These are phyloP conservation scores for Talaromyces nanjingensis DNA, from an alignment of 495 filamentous ascomycete species.

Conservation along the genomic window DNA sequence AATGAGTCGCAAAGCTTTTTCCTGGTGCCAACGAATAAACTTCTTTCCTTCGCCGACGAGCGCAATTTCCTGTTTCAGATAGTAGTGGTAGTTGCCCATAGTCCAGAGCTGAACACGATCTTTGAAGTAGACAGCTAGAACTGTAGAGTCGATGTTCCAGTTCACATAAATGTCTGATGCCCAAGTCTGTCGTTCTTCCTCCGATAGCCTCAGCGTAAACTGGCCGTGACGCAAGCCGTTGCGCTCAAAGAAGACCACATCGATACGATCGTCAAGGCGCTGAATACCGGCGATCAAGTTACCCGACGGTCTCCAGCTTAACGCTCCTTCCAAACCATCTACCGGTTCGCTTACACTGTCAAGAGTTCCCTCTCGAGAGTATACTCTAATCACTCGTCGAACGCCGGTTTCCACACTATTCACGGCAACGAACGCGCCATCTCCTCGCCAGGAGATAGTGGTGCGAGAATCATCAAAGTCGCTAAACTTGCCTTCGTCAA, in stretches of 20 bases:
- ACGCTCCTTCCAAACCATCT: constrained; percentile 73
- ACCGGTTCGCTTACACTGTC: constrained; percentile 93
- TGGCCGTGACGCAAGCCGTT: constrained; percentile 93
- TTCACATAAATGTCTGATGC: constrained; percentile 55
- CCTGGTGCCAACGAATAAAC: constrained; percentile 71
- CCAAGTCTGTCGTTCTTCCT: constrained; percentile 48
- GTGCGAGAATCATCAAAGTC: constrained; percentile 59
- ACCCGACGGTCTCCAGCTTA: constrained; percentile 88
- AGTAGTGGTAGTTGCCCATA: constrained; percentile 96
- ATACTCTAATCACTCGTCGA: constrained; percentile 78
- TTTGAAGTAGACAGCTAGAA: constrained; percentile 70
- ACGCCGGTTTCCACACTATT: constrained; percentile 60
- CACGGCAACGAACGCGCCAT: constrained; percentile 85
- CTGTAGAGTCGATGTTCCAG: constrained; percentile 90
- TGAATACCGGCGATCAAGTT: constrained; percentile 85
- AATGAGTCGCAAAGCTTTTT: constrained; percentile 64
- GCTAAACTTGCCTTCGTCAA: constrained; percentile 77
- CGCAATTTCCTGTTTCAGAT: constrained; percentile 86
- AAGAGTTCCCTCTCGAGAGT: constrained; percentile 78
- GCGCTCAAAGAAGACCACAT: constrained; percentile 92
- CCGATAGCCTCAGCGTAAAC: constrained; percentile 65
- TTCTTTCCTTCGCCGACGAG: constrained; percentile 23
- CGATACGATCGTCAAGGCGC: constrained; percentile 56
- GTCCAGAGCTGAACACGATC: constrained; percentile 91
- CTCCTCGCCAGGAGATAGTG: constrained; percentile 86